These are phyloP conservation scores for Ophioceras dolichostomum DNA, from an alignment of 2,329 filamentous ascomycete species.

Conservation along the genomic window DNA sequence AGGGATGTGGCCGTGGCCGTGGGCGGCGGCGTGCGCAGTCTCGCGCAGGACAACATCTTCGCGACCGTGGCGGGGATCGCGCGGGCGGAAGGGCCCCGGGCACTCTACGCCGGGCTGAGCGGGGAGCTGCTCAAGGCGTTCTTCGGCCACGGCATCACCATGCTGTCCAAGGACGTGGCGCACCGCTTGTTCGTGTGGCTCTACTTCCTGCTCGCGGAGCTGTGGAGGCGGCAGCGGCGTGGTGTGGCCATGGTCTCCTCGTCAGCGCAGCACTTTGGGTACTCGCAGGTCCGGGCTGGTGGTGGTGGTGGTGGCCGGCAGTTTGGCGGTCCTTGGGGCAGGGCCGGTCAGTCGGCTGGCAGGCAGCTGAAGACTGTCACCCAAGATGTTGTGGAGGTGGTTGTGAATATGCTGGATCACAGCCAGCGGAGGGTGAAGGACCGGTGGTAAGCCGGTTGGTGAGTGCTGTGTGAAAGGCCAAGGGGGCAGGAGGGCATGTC, in stretches of 20 bases:
- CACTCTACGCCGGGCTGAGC: constrained; percentile 63
- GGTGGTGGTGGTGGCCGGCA: too few species aligned
- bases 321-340: too few species aligned
- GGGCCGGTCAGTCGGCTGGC: not conserved
- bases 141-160: constrained; percentile 75
- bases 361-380: not conserved
- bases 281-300: too few species aligned
- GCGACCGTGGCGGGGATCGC: constrained; percentile 45
- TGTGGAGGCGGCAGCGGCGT: not conserved
- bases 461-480: too few species aligned
- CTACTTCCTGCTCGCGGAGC: constrained; percentile 53
- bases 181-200: constrained; percentile 59
- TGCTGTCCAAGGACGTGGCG: constrained; percentile 72
- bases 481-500: too few species aligned
- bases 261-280: too few species aligned
- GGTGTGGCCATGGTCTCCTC: too few species aligned
- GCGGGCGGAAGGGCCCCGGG: constrained; percentile 51
- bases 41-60: constrained; percentile 42
- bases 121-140: constrained; percentile 75
- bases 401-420: constrained; percentile 12
- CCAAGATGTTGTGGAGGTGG: not conserved
- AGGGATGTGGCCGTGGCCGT: constrained; percentile 16
- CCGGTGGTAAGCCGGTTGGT: constrained; percentile 6
- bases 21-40: constrained; percentile 10
- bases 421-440: constrained; percentile 6